phyloP scores from a whole-genome alignment of 352 stramenopile genomes.

The Elongisporangium senticosum region DNA sequence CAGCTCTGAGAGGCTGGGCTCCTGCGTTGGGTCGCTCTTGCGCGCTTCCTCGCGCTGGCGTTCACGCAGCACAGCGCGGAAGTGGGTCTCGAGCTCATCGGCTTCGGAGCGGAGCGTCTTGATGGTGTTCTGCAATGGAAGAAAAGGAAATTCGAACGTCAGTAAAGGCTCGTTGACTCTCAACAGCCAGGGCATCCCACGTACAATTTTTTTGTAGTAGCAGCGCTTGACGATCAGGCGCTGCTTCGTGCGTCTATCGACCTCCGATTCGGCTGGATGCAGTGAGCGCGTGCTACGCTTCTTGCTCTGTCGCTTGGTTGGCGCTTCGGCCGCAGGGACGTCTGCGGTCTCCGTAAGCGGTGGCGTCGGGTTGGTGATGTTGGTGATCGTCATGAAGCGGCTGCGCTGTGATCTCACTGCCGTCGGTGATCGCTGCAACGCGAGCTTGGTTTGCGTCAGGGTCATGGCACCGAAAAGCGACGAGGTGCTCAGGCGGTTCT shows the following conservation, averaged over 20 bases:
- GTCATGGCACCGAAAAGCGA: neutral
- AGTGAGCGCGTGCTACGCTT: conserved; percentile 50
- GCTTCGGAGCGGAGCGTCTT: conserved; percentile 55
- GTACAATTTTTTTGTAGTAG: conserved; percentile 81
- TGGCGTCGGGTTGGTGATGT: conserved; percentile 13
- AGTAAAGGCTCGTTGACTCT: neutral
- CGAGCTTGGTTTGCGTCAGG: neutral
- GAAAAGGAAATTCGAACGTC: conserved; percentile 3
- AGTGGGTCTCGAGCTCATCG: conserved; percentile 28
- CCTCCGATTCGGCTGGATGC: conserved; percentile 34
- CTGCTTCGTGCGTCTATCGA: conserved; percentile 56
- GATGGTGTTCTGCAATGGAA: conserved; percentile 48
- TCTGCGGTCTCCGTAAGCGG: neutral
- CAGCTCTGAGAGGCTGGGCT: conserved; percentile 25
- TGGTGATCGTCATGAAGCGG: conserved; percentile 17
- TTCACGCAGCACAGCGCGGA: conserved; percentile 23
- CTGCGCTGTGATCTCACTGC: neutral
- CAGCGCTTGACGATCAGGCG: conserved; percentile 65
- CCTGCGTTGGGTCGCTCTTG: conserved; percentile 4
- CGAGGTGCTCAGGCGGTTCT: neutral
- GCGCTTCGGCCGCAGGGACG: conserved; percentile 3
- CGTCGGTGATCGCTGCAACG: neutral
- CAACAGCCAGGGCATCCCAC: conserved; percentile 13
- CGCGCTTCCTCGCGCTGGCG: conserved; percentile 20
- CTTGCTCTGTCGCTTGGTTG: conserved; percentile 13